Evolutionary conservation across 2,329 filamentous ascomycete genomes (phyloP).

Genomic region (Volutella citrinella): DNA sequence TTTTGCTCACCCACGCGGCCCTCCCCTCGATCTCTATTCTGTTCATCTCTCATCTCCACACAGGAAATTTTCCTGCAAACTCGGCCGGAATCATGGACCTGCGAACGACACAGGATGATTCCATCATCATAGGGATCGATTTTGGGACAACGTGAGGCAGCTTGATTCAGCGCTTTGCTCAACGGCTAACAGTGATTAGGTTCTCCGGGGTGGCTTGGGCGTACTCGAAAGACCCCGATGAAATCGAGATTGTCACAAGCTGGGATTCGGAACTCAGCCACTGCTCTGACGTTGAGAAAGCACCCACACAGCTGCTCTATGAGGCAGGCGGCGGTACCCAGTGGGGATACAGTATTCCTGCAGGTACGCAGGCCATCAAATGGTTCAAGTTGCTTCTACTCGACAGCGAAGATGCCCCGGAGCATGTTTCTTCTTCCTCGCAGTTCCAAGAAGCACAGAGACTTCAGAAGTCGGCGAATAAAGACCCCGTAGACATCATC

Average conservation of each 20-base stretch:
- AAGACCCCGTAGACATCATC: constrained; percentile 26
- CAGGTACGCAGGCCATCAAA: constrained; percentile 18
- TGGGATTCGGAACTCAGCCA: constrained; percentile 22
- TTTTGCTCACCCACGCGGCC: too few species aligned
- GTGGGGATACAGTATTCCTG: constrained; percentile 33
- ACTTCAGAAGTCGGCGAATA: constrained; percentile 7
- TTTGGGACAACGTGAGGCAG: constrained; percentile 47
- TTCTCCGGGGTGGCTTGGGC: constrained; percentile 42
- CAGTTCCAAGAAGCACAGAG: constrained; percentile 17
- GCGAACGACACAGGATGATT: too few species aligned
- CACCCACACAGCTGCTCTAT: constrained; percentile 26
- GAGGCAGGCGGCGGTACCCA: accelerated
- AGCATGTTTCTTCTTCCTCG: constrained; percentile 14
- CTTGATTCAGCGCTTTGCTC: too few species aligned
- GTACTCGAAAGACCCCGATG: constrained; percentile 21
- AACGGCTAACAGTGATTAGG: constrained; percentile 12
- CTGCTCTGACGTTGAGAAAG: constrained; percentile 31
- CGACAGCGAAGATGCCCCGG: constrained; percentile 26
- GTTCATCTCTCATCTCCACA: too few species aligned
- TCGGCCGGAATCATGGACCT: too few species aligned
- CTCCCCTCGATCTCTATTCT: too few species aligned
- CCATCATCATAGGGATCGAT: constrained; percentile 40
- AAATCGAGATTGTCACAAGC: constrained; percentile 28
- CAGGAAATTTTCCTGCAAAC: not conserved
- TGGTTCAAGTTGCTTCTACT: constrained; percentile 44